Percentiles rank a stretch among this genome's conserved stretches.
Conservation (phyloP, 768 basidiomycete genomes). For the Hericium coralloides region DNA sequence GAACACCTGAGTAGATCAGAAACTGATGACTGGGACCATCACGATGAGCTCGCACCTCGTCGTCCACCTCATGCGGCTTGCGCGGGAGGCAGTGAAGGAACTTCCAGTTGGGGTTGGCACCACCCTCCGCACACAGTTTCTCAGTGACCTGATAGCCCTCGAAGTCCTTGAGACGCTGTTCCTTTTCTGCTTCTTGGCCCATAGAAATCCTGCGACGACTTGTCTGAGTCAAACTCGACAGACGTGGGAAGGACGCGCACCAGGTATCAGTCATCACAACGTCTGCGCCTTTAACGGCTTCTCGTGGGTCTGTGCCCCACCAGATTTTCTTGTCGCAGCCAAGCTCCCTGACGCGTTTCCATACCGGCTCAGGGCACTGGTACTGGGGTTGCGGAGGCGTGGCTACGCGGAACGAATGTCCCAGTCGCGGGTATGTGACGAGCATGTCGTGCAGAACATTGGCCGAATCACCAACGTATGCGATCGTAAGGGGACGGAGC, state of each 20-base stretch:
- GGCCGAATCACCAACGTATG: conserved; percentile 90
- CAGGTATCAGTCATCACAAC: conserved; percentile 98
- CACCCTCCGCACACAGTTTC: conserved; percentile 67
- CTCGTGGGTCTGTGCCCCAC: conserved; percentile 73
- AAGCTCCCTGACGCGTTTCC: conserved; percentile 71
- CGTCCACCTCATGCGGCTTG: conserved; percentile 89
- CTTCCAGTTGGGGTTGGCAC: conserved; percentile 81
- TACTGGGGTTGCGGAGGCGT: conserved; percentile 57
- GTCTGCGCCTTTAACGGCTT: conserved; percentile 85
- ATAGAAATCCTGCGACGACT: conserved; percentile 77
- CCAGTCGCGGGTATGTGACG: conserved; percentile 86
- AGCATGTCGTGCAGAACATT: conserved; percentile 98
- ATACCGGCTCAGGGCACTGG: conserved; percentile 62
- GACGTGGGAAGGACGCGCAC: conserved; percentile 31
- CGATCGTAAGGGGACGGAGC: conserved; percentile 76
- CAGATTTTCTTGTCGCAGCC: conserved; percentile 63
- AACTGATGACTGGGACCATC: conserved; percentile 4
- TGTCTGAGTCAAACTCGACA: neutral
- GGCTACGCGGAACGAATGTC: conserved; percentile 80
- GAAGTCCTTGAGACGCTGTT: conserved; percentile 78
- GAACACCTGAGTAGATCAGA: conserved; percentile 52
- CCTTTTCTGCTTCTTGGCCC: conserved; percentile 96
- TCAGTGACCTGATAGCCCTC: conserved; percentile 93
- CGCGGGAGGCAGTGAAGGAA: conserved; percentile 96
- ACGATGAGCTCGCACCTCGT: conserved; percentile 49